A percentile compares a stretch with the other conserved stretches of the same genome.
These are phyloP conservation scores for Apiospora saccharicola DNA, from an alignment of 2,329 filamentous ascomycete species.

Conservation along the genomic window DNA sequence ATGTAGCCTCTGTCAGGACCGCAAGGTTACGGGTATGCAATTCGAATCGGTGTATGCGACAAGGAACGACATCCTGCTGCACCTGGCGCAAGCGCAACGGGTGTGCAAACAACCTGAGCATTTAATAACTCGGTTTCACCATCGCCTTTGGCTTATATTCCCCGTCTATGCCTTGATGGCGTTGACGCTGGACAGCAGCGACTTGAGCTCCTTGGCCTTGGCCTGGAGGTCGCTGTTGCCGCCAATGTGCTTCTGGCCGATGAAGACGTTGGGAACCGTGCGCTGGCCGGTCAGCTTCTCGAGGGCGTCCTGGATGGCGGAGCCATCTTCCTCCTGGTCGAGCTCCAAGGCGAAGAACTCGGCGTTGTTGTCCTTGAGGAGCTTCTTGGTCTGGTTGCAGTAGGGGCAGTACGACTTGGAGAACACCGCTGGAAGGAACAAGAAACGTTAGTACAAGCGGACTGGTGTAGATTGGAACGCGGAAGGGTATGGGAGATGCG, in stretches of 20 bases:
- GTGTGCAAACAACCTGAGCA: not conserved
- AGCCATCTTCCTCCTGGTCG: constrained; percentile 83
- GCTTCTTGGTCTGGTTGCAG: constrained; percentile 80
- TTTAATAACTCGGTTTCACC: not conserved
- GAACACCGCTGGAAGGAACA: constrained; percentile 75
- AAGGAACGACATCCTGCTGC: not conserved
- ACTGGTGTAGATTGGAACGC: not conserved
- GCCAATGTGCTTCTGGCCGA: constrained; percentile 88
- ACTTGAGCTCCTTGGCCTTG: constrained; percentile 69
- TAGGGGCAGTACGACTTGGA: constrained; percentile 97
- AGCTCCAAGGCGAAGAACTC: constrained; percentile 82
- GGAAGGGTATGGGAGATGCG: not conserved
- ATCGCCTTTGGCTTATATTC: no score
- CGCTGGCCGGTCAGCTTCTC: constrained; percentile 81
- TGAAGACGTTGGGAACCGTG: constrained; percentile 96
- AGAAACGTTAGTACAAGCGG: constrained; percentile 24
- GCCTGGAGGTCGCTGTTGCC: constrained; percentile 90
- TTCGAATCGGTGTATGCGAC: not conserved
- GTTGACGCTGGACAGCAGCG: constrained; percentile 68
- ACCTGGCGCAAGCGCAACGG: not conserved
- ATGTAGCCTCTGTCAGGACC: not conserved
- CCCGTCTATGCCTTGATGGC: not conserved
- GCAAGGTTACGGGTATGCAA: not conserved
- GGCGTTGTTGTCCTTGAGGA: constrained; percentile 73
- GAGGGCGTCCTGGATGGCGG: constrained; percentile 83